Evolutionary conservation across 371 early-diverging fungal genomes (phyloP), one percentile per base, ranked within the genome.

Genomic region (Lichtheimia corymbifera): DNA sequence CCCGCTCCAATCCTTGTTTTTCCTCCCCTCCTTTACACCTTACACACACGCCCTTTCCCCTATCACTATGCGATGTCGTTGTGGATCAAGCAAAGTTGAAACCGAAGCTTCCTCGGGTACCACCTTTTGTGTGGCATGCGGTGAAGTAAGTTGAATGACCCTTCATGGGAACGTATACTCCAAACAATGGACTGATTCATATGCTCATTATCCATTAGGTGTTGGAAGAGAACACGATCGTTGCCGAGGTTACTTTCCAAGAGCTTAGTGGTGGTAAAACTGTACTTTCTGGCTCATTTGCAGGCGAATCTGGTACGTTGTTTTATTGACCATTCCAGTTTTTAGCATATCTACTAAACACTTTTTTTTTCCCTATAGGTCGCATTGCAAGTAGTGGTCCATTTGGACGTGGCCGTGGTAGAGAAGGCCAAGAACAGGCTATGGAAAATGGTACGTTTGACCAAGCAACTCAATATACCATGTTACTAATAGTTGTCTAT

Each of bases 171-270:
- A 22, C 7, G 25, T 14, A 44, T 2, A 35, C 14, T 53, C 3
- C 12, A 4, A 50, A 22, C 13, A 47, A 47, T 53, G 35, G 11
- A 14, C 20, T 14, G 45, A 53, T n/a, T 12, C 14, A 27, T 14
- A 20, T 20, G 9, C 42, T 50, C 6, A 24, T 28, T 20, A 18
- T 22, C 15, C 2, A 14, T 15, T 71, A 94, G 90, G 98, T 99
- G n/a, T 67, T 94, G 52, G 99, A 98, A 77, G 97, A 99, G 67
- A 97, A 96, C 74, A 84, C 89, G 20, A 96, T 99, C 60, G 96
- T 98, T 14, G 75, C 94, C 1, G 97, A 99, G 73, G 89, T 99
- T 28, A 87, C 93, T 3, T 99, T 99, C 79, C 87, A 87, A 41
- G 97, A 98, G 74, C 79, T 84, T 7, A 73, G 91, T 15, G 88